Base-by-base conservation (phyloP, 805 yeast genomes). In the Zygotorulaspora danielsina region DNA sequence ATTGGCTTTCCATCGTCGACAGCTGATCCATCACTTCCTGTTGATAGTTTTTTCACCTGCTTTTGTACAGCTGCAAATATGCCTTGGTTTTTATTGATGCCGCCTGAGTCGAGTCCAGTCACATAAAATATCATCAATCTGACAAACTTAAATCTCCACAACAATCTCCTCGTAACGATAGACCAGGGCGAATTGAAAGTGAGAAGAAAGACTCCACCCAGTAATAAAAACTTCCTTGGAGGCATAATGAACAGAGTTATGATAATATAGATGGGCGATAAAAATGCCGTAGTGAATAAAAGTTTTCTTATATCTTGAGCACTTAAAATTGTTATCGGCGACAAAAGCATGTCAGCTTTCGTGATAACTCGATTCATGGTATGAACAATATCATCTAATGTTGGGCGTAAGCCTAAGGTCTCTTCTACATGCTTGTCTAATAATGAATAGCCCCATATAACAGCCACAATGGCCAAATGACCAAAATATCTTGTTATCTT, bases 111-210 rank as follows among this genome's bases (percentile, higher is more conserved):
- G 36, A 90, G 70, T 2, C 97, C 97, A 0, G 97, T 89, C 32
- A 85, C 64, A 57, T 86, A 86, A 61, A 88, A 90, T 36, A 84
- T 78, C 5, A 83, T 51, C 35, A 82, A 60, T 49, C 97, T 74
- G 4, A 84, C 76, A 5, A 78, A 53, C 53, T 81, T 60, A 44
- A 90, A 79, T 51, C 83, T 79, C 97, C 97, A 90, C 22, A 89
- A 66, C 45, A 90, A 70, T 41, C 79, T 78, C 53, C 98, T 75
- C 1, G 94, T 79, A 7, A 90, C 88, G 42, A 87, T 71, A 19
- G 88, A 79, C 73, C 87, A 86, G 17, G 84, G 68, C 19, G 96
- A 87, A 63, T 93, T 96, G 59, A 87, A 90, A 1, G 95, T 79
- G 41, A 90, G 69, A 4, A 81, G 62, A 45, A 77, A 76, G 11